phyloP scores from a whole-genome alignment of 495 filamentous ascomycete species.

The Penicillium taxi region DNA sequence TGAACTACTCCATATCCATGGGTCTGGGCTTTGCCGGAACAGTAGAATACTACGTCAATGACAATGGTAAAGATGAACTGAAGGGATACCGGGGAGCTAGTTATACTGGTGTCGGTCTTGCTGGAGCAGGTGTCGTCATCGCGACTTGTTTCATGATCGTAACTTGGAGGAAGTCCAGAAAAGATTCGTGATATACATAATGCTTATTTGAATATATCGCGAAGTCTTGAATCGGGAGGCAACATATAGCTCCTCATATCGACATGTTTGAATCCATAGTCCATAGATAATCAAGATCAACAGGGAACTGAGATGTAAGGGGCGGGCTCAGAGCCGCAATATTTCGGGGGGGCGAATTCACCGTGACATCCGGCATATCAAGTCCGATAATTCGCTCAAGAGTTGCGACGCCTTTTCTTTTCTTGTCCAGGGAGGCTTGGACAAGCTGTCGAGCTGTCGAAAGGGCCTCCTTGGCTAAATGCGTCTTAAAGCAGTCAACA shows the following conservation, averaged over 20 bases:
- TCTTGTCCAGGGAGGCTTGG: slow-evolving; percentile 17
- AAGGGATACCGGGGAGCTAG: slow-evolving; percentile 31
- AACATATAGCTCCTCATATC: no score
- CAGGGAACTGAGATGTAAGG: slow-evolving; percentile 5
- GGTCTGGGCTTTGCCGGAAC: slow-evolving; percentile 60
- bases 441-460: slow-evolving; percentile 29
- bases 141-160: slow-evolving; percentile 13
- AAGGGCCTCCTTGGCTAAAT: slow-evolving; percentile 32
- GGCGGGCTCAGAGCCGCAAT: slow-evolving; percentile 6
- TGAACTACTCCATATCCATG: slow-evolving; percentile 61
- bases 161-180: slow-evolving; percentile 7
- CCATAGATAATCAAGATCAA: slow-evolving; percentile 14
- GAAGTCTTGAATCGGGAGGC: neutral
- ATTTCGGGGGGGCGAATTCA: neutral
- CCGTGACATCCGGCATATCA: slow-evolving; percentile 2
- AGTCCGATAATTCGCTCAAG: slow-evolving; percentile 12
- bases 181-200: neutral
- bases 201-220: neutral
- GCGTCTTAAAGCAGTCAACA: slow-evolving; percentile 22
- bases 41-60: slow-evolving; percentile 47
- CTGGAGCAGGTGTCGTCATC: slow-evolving; percentile 18
- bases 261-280: slow-evolving; percentile 10
- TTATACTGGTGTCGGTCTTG: slow-evolving; percentile 33
- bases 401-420: slow-evolving; percentile 12
- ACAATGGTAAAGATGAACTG: slow-evolving; percentile 28